phyloP scores from a whole-genome alignment of 2,329 filamentous ascomycete genomes.

The Xylaria sp. region DNA sequence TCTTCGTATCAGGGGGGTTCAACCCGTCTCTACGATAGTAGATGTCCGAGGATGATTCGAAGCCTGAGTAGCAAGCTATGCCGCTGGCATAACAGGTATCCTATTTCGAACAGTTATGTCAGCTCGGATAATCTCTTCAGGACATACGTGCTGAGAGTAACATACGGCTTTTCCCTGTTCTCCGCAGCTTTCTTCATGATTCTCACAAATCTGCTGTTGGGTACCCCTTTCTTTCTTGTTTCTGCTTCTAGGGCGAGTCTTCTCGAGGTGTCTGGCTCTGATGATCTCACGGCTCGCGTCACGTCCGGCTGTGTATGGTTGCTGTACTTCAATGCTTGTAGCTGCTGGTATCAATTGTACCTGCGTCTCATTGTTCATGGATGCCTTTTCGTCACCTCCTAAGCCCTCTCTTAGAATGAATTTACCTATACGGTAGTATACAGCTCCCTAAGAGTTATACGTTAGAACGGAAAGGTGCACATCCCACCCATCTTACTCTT shows the following conservation, averaged over 20 bases:
- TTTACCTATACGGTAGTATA: not conserved
- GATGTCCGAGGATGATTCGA: not conserved
- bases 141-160: not conserved
- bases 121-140: not conserved
- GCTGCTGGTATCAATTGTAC: not conserved
- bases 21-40: not conserved
- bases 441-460: not conserved
- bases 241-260: not conserved
- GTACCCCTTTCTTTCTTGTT: not conserved
- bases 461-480: constrained; percentile 1
- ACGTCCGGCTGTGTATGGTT: not conserved
- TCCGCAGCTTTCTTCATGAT: not conserved
- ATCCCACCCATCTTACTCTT: too few relatives aligned
- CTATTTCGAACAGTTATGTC: not conserved
- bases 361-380: not conserved
- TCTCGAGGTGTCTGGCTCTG: not conserved
- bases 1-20: not conserved
- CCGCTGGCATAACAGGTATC: not conserved
- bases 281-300: not conserved
- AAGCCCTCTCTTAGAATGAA: not conserved
- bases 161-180: not conserved
- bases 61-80: not conserved
- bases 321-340: not conserved
- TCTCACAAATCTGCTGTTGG: not conserved
- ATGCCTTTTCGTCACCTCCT: not conserved